Evolutionary conservation across 257 asterid species (phyloP), one percentile per base, ranked within the genome.

Genomic region (Nicotiana tabacum): DNA sequence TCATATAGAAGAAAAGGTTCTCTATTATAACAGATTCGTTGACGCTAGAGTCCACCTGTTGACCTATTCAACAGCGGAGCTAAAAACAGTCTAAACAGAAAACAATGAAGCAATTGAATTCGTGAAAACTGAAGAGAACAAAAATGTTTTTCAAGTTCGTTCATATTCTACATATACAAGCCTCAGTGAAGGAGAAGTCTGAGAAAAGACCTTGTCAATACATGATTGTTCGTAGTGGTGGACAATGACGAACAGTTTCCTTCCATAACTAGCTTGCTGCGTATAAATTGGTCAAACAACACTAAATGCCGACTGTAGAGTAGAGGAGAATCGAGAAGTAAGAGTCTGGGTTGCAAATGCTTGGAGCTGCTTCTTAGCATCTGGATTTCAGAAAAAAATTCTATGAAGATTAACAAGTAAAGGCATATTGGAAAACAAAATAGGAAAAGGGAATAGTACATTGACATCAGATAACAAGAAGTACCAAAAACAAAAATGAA

Each of bases 341-440:
- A 96, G 83, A 66, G 98, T 93, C 91, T 94, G 97, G 39, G 98
- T 82, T 24, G 99, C 98, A 83, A 96, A 96, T 82, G 93, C 92
- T 87, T 96, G 98, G 83, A 96, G 92, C 97, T 96, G 98, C 91
- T 94, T 92, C 95, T 91, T 96, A 83, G 98, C 98, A 91, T 94
- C 99, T 94, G 99, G 66, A 82, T 48, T 48, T 72, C 29, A 72
- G 61, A 76, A 29, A 29, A 72, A 15, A 15, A 24, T 1, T 7
- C 37, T 48, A 51, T 76, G 24, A 76, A 76, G 16, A 76, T 76
- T 13, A 46, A 76, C 35, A 39, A 76, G 64, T 51, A 76, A 74
- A 51, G 16, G 61, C 8, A 3, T 72, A 72, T 9, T 46, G 37
- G 39, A 72, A 13, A 72, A 35, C 79, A 24, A 48, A 21, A 72